These are phyloP conservation scores for Hypomyces perniciosus DNA, from an alignment of 2,329 filamentous ascomycete genomes.

Conservation along the genomic window DNA sequence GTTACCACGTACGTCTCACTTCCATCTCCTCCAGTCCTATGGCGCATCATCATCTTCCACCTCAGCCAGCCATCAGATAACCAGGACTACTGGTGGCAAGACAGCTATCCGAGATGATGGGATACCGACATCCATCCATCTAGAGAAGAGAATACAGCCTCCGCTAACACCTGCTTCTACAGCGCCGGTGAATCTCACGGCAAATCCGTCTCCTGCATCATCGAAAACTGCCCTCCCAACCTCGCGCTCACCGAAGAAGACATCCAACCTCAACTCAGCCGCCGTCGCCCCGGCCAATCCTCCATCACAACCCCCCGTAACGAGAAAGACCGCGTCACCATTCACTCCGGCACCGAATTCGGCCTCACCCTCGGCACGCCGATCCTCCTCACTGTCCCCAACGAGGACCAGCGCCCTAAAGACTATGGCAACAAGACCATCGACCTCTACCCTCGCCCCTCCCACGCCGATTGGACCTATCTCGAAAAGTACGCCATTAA, in stretches of 20 bases:
- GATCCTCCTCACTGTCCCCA: constrained; percentile 79
- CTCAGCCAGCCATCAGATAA: too few relatives aligned
- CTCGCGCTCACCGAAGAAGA: constrained; percentile 78
- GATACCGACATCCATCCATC: too few relatives aligned
- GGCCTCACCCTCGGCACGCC: constrained; percentile 87
- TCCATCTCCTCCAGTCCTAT: not conserved
- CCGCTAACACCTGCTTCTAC: not conserved
- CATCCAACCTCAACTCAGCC: constrained; percentile 92
- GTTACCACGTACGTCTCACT: constrained; percentile 65
- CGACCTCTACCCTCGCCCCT: constrained; percentile 83
- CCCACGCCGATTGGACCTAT: constrained; percentile 95
- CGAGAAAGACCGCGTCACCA: constrained; percentile 86
- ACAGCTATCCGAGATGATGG: too few relatives aligned
- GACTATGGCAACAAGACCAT: constrained; percentile 90
- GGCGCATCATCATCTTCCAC: constrained; percentile 7
- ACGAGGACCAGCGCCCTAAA: constrained; percentile 87
- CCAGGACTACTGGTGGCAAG: too few relatives aligned
- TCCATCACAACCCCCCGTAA: constrained; percentile 86
- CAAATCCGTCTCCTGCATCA: constrained; percentile 87
- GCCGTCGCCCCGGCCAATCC: constrained; percentile 82
- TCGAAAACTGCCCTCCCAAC: constrained; percentile 86
- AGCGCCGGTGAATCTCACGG: constrained; percentile 68
- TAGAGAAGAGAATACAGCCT: not conserved
- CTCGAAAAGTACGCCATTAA: constrained; percentile 95
- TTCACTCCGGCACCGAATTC: constrained; percentile 88